phyloP scores from a whole-genome alignment of 495 filamentous ascomycete genomes.

The Neurospora sp. region DNA sequence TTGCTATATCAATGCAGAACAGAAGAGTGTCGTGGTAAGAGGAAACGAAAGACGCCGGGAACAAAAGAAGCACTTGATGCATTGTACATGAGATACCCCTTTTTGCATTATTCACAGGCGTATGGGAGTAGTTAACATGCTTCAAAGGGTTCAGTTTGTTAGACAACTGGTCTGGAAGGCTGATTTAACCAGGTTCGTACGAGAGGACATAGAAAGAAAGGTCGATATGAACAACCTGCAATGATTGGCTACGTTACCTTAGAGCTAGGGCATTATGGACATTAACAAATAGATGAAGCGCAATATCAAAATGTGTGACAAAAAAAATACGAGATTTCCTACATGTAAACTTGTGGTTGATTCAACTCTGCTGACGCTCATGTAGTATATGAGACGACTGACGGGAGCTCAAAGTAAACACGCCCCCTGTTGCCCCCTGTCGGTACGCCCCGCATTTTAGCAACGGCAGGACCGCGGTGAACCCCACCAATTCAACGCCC shows the following conservation, averaged over 20 bases:
- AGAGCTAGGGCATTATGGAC: neutral
- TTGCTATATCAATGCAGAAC: neutral
- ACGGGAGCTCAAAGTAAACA: neutral
- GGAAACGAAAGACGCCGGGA: neutral
- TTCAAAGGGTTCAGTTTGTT: neutral
- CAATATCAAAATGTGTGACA: too few relatives aligned
- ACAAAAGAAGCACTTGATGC: neutral
- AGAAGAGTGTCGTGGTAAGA: neutral
- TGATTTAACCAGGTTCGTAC: neutral
- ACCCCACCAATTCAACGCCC: neutral
- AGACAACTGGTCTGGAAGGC: neutral
- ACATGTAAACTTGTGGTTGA: neutral
- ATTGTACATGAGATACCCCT: neutral
- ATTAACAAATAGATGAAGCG: neutral
- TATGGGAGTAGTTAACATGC: neutral
- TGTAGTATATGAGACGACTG: neutral
- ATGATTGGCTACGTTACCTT: neutral
- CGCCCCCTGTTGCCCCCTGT: neutral
- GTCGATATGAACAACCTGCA: neutral
- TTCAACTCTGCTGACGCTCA: neutral
- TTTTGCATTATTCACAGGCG: neutral
- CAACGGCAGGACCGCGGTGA: neutral
- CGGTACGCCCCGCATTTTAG: neutral
- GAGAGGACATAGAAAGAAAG: neutral
- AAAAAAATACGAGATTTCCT: too few relatives aligned